Base-by-base conservation (phyloP, 2,329 filamentous ascomycete species). In the Ophiostoma tasmaniense region DNA sequence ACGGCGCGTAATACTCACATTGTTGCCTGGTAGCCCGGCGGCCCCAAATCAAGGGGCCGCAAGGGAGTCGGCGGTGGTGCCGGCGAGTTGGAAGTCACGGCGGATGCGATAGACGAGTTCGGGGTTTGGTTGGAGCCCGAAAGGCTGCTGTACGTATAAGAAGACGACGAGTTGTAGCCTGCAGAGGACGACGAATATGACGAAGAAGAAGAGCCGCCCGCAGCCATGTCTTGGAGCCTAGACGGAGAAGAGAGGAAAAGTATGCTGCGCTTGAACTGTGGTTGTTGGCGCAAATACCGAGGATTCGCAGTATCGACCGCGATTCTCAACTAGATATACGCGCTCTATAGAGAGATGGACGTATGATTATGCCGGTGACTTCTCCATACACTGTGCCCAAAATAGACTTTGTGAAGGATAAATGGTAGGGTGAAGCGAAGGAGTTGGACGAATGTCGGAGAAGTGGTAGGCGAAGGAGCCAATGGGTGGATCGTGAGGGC, bases 1-100 rank as follows among this genome's bases (percentile, higher is more conserved):
- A 17, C 39, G 39, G 39, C 20, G 17, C 5, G 20, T 20, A 20
- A 17, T 20, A 30, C 72, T 74, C 80, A 84, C 82, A 84, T 84
- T 74, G 82, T 84, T 74, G 83, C 83, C 78, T 83, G 80, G 72
- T 82, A 85, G 67, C 82, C 83, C 42, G 83, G 83, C 67, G 83
- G 83, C 3, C 83, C 82, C 64, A 85, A 78, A 73, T 85, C 83
- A 59, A 84, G 78, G 45, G 82, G 80, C 68, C 77, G 76, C 68
- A 82, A 76, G 71, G 80, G 76, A 70, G 78, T 77, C 39, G 73
- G 72, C 73, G 79, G 76, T 71, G 77, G 77, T 68, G 76, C 78
- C 68, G 81, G 82, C 22, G 77, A 77, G 69, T 78, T 76, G 62
- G 77, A 76, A 45, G 78, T 77, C 67, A 77, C 69, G 70, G 80